Conservation (phyloP, 352 stramenopile genomes). For the Globisporangium cederbergense region DNA sequence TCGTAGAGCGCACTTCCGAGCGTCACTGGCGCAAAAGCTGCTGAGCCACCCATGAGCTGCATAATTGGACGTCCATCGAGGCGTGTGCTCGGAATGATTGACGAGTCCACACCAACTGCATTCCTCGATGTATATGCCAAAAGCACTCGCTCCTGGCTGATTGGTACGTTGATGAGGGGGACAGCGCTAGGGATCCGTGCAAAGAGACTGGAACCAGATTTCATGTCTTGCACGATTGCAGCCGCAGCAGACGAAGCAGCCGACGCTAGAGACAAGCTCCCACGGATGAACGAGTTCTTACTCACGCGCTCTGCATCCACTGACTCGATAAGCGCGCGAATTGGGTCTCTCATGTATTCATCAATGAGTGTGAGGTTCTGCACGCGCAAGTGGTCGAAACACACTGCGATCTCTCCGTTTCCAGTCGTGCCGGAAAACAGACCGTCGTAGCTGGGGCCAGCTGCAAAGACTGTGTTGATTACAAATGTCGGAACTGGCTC, state of each 20-base stretch:
- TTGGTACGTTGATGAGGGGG: constrained; percentile 43
- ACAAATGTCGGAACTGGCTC: constrained; percentile 40
- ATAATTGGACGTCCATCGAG: constrained; percentile 52
- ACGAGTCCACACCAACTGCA: constrained; percentile 29
- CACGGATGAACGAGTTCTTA: constrained; percentile 43
- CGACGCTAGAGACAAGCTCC: constrained; percentile 53
- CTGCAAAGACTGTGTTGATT: constrained; percentile 52
- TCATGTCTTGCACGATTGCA: constrained; percentile 71
- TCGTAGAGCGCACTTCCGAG: constrained; percentile 41
- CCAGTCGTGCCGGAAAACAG: constrained; percentile 50
- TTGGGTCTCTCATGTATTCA: constrained; percentile 62
- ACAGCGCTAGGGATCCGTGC: constrained; percentile 48
- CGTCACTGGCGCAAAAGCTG: constrained; percentile 21
- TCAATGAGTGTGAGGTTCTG: constrained; percentile 52
- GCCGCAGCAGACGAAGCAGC: constrained; percentile 58
- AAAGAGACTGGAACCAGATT: constrained; percentile 48
- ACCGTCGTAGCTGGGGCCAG: constrained; percentile 52
- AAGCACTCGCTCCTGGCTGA: constrained; percentile 48
- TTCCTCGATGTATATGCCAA: constrained; percentile 48
- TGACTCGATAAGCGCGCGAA: constrained; percentile 62
- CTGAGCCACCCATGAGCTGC: constrained; percentile 52
- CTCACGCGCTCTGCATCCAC: constrained; percentile 55
- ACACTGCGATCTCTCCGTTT: constrained; percentile 44
- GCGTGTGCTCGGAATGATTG: constrained; percentile 42
- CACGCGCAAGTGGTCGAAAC: constrained; percentile 44